phyloP scores from a whole-genome alignment of 1,139 yeast species.

The Candida labiduridarum region DNA sequence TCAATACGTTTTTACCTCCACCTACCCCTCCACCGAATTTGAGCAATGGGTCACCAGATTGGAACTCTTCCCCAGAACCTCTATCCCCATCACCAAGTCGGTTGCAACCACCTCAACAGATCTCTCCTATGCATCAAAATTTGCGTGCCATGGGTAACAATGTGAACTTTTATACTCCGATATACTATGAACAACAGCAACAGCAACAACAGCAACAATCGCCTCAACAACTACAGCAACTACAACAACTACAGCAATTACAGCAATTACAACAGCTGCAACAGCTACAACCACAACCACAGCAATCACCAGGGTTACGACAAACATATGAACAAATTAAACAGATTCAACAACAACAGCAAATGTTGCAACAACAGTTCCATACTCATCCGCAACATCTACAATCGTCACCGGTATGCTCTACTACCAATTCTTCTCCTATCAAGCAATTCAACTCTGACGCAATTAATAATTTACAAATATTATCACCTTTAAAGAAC shows the following conservation, averaged over 20 bases:
- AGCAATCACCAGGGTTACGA: conserved; percentile 2
- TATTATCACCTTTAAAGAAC: conserved; percentile 41
- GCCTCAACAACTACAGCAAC: not conserved
- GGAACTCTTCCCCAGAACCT: conserved; percentile 47
- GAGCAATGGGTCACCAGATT: conserved; percentile 39
- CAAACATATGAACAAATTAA: conserved; percentile 10
- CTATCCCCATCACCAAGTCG: conserved; percentile 36
- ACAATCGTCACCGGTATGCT: conserved; percentile 27
- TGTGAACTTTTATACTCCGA: conserved; percentile 39
- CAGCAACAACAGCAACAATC: not conserved
- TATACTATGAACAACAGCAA: conserved; percentile 28
- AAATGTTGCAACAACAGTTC: conserved; percentile 10
- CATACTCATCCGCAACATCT: conserved; percentile 13
- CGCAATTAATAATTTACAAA: conserved; percentile 24
- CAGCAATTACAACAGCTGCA: conserved; percentile 6
- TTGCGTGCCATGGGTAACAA: conserved; percentile 14
- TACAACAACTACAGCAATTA: not conserved
- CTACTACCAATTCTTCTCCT: conserved; percentile 31
- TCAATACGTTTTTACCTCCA: conserved; percentile 40
- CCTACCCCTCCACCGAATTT: conserved; percentile 47
- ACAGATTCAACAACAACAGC: conserved; percentile 16
- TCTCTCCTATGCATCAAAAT: conserved; percentile 32
- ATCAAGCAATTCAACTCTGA: conserved; percentile 33
- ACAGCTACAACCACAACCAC: conserved; percentile 7
- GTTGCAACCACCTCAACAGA: conserved; percentile 15